These are phyloP conservation scores for Cynara cardunculus DNA, from an alignment of 129 eudicot species.

Conservation along the genomic window DNA sequence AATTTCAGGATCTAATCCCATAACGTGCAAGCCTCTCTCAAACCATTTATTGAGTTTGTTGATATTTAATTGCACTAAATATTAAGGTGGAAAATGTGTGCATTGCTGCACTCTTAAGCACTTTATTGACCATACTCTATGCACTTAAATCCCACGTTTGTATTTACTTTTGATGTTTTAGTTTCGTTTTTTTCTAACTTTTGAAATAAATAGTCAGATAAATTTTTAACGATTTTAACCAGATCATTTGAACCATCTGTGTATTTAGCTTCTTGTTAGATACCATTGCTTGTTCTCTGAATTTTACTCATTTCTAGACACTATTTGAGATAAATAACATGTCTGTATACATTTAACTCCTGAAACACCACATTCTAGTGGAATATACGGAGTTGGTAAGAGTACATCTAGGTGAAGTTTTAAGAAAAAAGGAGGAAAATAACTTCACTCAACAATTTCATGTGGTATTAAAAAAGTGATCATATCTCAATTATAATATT, in stretches of 20 bases:
- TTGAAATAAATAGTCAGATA: neutral
- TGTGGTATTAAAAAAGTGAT: neutral
- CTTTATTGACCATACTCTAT: neutral
- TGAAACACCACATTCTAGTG: neutral
- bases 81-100: neutral
- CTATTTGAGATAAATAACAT: neutral
- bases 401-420: too few relatives aligned
- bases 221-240: neutral
- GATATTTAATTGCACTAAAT: neutral
- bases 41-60: neutral
- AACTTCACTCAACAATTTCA: too few relatives aligned
- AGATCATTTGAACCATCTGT: neutral
- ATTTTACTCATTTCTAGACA: neutral
- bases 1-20: too few relatives aligned
- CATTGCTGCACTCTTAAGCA: neutral
- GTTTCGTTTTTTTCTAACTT: too few relatives aligned
- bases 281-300: neutral
- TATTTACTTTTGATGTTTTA: too few relatives aligned
- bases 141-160: neutral
- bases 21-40: neutral
- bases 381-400: too few relatives aligned
- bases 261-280: neutral
- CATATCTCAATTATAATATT: neutral
- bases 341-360: neutral
- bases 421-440: neutral